Conservation (phyloP, 352 stramenopile species). For the Globisporangium megalacanthum region DNA sequence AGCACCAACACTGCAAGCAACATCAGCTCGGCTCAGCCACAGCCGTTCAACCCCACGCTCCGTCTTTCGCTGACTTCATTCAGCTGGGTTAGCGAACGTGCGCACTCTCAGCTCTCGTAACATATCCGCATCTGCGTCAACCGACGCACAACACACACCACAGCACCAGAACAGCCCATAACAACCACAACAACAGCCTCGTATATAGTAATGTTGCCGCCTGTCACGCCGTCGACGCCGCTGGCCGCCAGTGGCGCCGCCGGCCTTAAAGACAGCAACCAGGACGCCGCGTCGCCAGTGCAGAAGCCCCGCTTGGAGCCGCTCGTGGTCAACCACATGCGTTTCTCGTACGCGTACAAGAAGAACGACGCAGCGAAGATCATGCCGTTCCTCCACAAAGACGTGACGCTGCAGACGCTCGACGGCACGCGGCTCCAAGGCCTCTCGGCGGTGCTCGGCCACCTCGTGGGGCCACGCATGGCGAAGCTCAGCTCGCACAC, state of each 20-base stretch:
- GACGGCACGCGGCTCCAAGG: constrained; percentile 42
- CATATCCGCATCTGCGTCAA: not conserved
- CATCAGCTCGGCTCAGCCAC: too few species aligned
- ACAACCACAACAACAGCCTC: not conserved
- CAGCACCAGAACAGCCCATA: not conserved
- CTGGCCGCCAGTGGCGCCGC: not conserved
- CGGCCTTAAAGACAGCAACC: not conserved
- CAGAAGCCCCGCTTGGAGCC: constrained; percentile 28
- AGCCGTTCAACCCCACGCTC: too few species aligned
- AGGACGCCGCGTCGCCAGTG: not conserved
- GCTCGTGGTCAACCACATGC: constrained; percentile 49
- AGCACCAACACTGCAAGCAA: too few species aligned
- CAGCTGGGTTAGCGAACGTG: too few species aligned
- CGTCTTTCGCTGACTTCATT: too few species aligned
- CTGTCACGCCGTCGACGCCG: not conserved
- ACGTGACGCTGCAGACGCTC: constrained; percentile 45
- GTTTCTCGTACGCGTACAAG: constrained; percentile 64
- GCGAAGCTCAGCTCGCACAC: constrained; percentile 62
- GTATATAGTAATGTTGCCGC: constrained; percentile 2
- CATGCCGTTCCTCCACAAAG: constrained; percentile 52
- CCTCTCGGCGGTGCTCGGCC: constrained; percentile 58
- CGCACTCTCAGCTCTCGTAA: not conserved
- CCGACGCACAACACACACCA: not conserved
- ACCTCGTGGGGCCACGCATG: constrained; percentile 64
- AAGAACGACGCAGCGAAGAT: constrained; percentile 70